Conservation (phyloP, 225 moss, liverwort and hornwort species). For the Neckera pumila region DNA sequence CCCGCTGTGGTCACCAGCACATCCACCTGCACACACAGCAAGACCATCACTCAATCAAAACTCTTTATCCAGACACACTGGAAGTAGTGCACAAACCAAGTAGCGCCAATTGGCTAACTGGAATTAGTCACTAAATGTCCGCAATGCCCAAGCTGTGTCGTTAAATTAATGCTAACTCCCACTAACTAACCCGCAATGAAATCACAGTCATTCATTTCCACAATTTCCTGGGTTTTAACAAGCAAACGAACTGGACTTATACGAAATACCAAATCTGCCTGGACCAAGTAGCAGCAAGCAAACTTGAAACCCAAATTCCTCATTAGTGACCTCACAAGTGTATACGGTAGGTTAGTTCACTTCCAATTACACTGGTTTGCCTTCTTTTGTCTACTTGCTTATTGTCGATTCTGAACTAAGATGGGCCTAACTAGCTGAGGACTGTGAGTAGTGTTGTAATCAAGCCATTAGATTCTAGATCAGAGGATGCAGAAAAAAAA, state of each 20-base stretch:
- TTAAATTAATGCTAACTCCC: neutral
- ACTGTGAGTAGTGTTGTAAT: neutral
- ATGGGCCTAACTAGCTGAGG: neutral
- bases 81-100: neutral
- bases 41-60: neutral
- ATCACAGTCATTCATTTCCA: neutral
- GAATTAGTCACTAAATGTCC: neutral
- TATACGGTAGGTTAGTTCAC: neutral
- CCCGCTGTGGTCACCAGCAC: neutral
- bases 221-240: neutral
- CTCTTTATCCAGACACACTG: neutral
- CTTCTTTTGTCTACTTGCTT: neutral
- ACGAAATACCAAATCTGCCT: neutral
- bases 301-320: neutral
- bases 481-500: neutral
- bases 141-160: neutral
- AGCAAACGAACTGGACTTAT: neutral
- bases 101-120: neutral
- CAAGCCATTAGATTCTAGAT: neutral
- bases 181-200: neutral
- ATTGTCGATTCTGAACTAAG: neutral
- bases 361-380: neutral
- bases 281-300: neutral
- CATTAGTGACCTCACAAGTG: neutral
- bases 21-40: neutral